A percentile compares a stretch with the other conserved stretches of the same genome.
These are phyloP conservation scores for Castanea crenata DNA, from an alignment of 306 rosid genomes.

Conservation along the genomic window DNA sequence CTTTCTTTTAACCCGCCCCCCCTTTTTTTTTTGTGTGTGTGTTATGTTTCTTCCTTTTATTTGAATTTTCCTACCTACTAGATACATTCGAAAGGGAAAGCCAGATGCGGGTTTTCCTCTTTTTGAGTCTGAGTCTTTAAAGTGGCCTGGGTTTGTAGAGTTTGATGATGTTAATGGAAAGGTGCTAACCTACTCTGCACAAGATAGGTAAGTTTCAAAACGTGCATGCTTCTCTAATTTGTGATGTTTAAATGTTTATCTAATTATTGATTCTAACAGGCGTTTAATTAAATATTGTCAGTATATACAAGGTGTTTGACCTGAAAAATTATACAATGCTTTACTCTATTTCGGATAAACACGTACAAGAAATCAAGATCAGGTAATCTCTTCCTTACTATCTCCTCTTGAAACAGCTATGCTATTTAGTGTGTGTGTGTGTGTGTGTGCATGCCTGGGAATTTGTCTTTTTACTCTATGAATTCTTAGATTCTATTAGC, in stretches of 20 bases:
- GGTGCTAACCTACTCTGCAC: conserved; percentile 89
- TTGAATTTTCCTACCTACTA: conserved; percentile 24
- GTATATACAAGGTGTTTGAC: conserved; percentile 92
- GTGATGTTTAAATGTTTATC: neutral
- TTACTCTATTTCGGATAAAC: conserved; percentile 80
- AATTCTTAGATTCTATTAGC: too few species aligned
- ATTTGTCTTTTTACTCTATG: too few species aligned
- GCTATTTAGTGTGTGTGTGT: too few species aligned
- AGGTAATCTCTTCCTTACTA: conserved; percentile 38
- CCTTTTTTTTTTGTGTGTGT: neutral
- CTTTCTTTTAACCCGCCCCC: neutral
- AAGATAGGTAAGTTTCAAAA: conserved; percentile 50
- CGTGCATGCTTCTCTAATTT: conserved; percentile 4
- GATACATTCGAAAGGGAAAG: conserved; percentile 80
- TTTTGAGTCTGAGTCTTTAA: conserved; percentile 82
- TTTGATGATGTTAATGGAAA: conserved; percentile 95
- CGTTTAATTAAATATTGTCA: conserved; percentile 31
- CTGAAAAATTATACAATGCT: conserved; percentile 88
- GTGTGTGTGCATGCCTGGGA: too few species aligned
- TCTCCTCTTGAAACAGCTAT: too few species aligned
- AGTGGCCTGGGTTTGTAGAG: conserved; percentile 98
- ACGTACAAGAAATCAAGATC: conserved; percentile 88
- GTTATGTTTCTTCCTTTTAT: conserved; percentile 8
- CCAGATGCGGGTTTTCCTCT: conserved; percentile 94
- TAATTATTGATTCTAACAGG: conserved; percentile 15